Evolutionary conservation across 2,329 filamentous ascomycete species (phyloP).

Genomic region (Colletotrichum sp.): DNA sequence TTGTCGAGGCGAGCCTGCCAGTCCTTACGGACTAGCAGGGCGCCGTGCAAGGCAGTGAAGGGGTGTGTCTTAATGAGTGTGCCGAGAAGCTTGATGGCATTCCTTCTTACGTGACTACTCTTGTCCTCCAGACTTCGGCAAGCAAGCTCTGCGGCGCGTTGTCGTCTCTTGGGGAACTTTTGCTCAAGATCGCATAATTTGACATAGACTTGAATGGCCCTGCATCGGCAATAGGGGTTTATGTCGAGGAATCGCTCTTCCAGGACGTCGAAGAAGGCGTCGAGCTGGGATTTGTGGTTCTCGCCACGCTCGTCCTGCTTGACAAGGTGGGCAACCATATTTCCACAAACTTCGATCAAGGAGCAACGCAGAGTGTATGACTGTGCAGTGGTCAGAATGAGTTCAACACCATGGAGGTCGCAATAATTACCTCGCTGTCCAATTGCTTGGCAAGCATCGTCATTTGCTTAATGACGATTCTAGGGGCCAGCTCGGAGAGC

Average conservation of each 20-base stretch:
- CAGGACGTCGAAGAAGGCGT: constrained; percentile 95
- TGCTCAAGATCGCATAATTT: constrained; percentile 93
- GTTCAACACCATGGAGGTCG: too few species aligned
- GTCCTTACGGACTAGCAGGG: constrained; percentile 81
- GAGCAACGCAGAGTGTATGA: constrained; percentile 94
- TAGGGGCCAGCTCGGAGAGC: constrained; percentile 88
- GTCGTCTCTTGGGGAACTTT: constrained; percentile 91
- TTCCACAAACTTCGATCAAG: constrained; percentile 95
- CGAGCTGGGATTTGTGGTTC: constrained; percentile 92
- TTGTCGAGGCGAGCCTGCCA: constrained; percentile 84
- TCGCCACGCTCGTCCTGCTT: constrained; percentile 91
- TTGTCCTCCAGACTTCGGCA: constrained; percentile 93
- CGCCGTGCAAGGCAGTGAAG: constrained; percentile 90
- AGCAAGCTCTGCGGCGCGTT: constrained; percentile 86
- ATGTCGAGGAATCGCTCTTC: constrained; percentile 96
- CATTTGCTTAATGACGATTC: constrained; percentile 97
- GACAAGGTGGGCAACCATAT: constrained; percentile 89
- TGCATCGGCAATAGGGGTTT: constrained; percentile 93
- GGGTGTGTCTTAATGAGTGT: constrained; percentile 93
- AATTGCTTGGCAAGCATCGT: constrained; percentile 92
- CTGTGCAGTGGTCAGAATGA: constrained; percentile 37
- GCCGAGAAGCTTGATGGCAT: constrained; percentile 90
- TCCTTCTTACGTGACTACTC: constrained; percentile 94
- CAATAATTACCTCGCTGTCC: constrained; percentile 77
- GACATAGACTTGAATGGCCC: constrained; percentile 91